These are phyloP conservation scores for Pseudofabraea citricarpa DNA, from an alignment of 2,329 filamentous ascomycete species.

Conservation along the genomic window DNA sequence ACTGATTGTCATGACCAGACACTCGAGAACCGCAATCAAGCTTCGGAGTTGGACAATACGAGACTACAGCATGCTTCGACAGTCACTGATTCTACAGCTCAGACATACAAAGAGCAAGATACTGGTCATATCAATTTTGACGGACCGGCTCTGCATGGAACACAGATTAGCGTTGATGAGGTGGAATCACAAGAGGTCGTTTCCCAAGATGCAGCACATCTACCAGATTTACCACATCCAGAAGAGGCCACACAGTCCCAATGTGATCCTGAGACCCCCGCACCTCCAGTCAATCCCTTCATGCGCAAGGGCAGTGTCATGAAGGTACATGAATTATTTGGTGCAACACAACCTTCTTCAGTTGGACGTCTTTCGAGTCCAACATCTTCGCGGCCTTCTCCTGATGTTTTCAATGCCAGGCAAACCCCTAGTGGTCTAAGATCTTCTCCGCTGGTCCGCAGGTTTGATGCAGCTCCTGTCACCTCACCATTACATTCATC, in stretches of 20 bases:
- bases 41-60: constrained; percentile 1
- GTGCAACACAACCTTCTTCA: constrained; percentile 26
- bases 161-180: constrained; percentile 3
- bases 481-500: constrained; percentile 13
- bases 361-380: constrained; percentile 17
- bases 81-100: constrained; percentile 19
- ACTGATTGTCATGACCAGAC: neutral
- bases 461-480: neutral
- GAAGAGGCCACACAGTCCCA: neutral
- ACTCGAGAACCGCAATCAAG: neutral
- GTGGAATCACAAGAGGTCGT: constrained; percentile 5
- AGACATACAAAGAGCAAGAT: constrained; percentile 23
- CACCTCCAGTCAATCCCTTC: constrained; percentile 25
- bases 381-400: constrained; percentile 25
- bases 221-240: neutral
- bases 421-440: constrained; percentile 12
- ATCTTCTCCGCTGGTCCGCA: constrained; percentile 18
- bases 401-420: constrained; percentile 19
- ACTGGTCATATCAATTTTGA: constrained; percentile 20
- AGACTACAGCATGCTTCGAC: constrained; percentile 10
- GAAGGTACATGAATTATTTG: constrained; percentile 23
- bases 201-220: constrained; percentile 20
- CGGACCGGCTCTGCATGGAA: constrained; percentile 3
- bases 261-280: constrained; percentile 26
- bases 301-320: constrained; percentile 22